These are phyloP conservation scores for Rhizophora apiculata DNA, from an alignment of 345 rosid species.

Conservation along the genomic window DNA sequence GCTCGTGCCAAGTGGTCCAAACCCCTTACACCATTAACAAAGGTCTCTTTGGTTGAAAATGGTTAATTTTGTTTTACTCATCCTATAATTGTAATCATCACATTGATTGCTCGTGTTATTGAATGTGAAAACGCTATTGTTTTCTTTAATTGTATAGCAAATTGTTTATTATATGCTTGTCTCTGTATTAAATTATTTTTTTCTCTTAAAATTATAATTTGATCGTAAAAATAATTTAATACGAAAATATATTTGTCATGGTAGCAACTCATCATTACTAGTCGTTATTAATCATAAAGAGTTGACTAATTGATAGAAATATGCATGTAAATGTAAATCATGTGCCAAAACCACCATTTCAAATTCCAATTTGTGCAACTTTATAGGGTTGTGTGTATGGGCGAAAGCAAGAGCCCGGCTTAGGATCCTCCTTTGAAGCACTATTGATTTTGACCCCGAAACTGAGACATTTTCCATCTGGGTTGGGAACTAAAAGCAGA, in stretches of 20 bases:
- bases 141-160: too few species aligned
- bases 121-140: not conserved
- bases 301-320: slow-evolving; percentile 16
- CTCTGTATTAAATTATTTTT: not conserved
- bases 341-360: not conserved
- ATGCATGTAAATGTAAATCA: not conserved
- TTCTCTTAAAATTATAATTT: slow-evolving; percentile 12
- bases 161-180: too few species aligned
- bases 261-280: too few species aligned
- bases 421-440: too few species aligned
- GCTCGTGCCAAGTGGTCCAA: slow-evolving; percentile 75
- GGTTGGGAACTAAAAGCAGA: not conserved
- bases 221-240: slow-evolving; percentile 16
- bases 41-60: slow-evolving; percentile 13
- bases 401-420: too few species aligned
- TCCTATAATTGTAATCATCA: slow-evolving; percentile 18
- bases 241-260: not conserved
- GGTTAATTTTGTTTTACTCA: slow-evolving; percentile 15
- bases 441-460: not conserved
- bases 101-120: slow-evolving; percentile 6
- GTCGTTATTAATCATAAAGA: not conserved
- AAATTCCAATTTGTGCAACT: too few species aligned
- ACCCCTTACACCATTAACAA: slow-evolving; percentile 67
- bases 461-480: not conserved
- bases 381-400: too few species aligned